Evolutionary conservation across 1,139 yeast genomes (phyloP), one percentile per base, ranked within the genome.

Genomic region (Scheffersomyces titani): DNA sequence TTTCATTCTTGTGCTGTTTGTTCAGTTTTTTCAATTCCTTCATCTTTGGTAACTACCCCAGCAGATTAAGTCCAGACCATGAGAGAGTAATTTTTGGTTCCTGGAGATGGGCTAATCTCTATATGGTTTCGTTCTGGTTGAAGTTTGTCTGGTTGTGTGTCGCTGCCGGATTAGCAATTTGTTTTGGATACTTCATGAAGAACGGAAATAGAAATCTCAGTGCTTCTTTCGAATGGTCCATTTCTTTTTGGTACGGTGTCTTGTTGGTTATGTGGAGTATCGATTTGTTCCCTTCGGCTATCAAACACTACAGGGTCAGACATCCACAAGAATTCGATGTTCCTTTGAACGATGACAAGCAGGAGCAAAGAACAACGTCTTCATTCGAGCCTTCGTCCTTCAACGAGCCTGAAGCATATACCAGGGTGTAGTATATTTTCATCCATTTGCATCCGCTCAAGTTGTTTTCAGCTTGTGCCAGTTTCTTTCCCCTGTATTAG

Each of bases 201-300:
- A 54, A 57, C 1, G 80, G 75, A 48, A 58, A 74, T 11, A 73
- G 78, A 47, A 72, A 78, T 18, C 74, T 81, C 54, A 80, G 86
- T 22, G 90, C 90, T 0, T 75, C 76, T 18, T 87, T 89, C 70
- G 98, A 93, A 71, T 93, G 98, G 98, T 68, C 85, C 7, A 73
- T 92, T 51, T 87, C 93, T 6, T 93, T 88, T 73, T 88, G 91
- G 86, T 92, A 90, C 68, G 96, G 97, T 9, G 68, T 88, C 47
- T 78, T 90, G 60, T 82, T 88, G 64, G 70, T 89, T 9, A 75
- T 88, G 60, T 82, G 94, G 74, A 76, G 89, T 2, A 80, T 85
- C 63, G 98, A 93, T 68, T 80, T 92, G 64, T 81, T 82, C 66
- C 90, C 93, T 0, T 86, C 89, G 44, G 85, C 87, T 1, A 68